phyloP scores from a whole-genome alignment of 768 basidiomycete genomes.

The Chiua virens region DNA sequence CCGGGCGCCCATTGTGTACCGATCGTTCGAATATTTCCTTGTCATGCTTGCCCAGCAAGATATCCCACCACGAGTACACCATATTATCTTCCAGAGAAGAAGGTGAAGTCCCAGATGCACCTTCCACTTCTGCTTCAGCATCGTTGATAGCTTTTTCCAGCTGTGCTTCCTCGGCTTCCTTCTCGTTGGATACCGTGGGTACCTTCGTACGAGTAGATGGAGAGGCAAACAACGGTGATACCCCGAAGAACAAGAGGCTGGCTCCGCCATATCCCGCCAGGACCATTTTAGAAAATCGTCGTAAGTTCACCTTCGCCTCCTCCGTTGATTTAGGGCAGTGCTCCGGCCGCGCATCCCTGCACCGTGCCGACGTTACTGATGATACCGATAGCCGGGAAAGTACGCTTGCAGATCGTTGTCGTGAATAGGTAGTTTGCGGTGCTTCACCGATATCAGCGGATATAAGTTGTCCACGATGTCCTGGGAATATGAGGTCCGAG shows the following conservation, averaged over 20 bases:
- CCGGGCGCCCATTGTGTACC: constrained; percentile 28
- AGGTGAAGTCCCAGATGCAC: constrained; percentile 32
- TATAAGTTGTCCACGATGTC: constrained; percentile 68
- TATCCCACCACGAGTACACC: constrained; percentile 81
- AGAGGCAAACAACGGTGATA: constrained; percentile 39
- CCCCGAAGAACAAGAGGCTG: constrained; percentile 77
- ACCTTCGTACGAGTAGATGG: constrained; percentile 23
- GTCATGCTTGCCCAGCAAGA: constrained; percentile 77
- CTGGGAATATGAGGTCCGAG: constrained; percentile 68
- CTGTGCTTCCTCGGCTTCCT: constrained; percentile 57
- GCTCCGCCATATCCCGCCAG: constrained; percentile 85
- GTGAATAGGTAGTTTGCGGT: constrained; percentile 30
- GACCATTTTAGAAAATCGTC: constrained; percentile 79
- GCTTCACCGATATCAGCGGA: constrained; percentile 80
- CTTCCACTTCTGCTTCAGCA: constrained; percentile 62
- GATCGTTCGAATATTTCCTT: constrained; percentile 79
- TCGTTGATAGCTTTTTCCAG: constrained; percentile 68
- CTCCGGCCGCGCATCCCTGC: constrained; percentile 25
- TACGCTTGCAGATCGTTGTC: constrained; percentile 29
- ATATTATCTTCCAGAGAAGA: constrained; percentile 21
- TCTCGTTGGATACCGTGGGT: constrained; percentile 38
- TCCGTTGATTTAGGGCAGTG: constrained; percentile 34
- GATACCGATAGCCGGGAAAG: constrained; percentile 27
- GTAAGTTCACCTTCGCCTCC: constrained; percentile 68
- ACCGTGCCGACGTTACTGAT: constrained; percentile 26